phyloP scores from a whole-genome alignment of 2,329 filamentous ascomycete species.

The Alternaria sp. region DNA sequence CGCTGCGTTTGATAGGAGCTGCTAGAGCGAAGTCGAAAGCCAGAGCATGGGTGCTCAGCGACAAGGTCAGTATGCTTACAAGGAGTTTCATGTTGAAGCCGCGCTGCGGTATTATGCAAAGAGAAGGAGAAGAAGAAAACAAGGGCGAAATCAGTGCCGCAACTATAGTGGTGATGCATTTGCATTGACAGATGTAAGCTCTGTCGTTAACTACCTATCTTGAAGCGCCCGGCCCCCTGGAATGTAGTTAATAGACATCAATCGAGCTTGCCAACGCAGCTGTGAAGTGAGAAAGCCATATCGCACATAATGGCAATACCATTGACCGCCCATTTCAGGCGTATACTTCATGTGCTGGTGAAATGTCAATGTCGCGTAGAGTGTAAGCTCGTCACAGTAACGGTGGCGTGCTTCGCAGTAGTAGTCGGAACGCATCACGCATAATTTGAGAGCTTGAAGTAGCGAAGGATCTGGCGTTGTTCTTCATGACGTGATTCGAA shows the following conservation, averaged over 20 bases:
- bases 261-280: too few relatives aligned
- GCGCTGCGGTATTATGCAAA: not conserved
- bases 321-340: not conserved
- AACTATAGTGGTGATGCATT: not conserved
- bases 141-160: too few relatives aligned
- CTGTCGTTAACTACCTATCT: not conserved
- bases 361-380: not conserved
- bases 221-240: not conserved
- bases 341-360: not conserved
- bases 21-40: not conserved
- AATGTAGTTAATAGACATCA: not conserved
- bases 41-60: not conserved
- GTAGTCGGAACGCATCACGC: constrained; percentile 8
- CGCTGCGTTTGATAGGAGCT: not conserved
- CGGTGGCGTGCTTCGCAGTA: constrained; percentile 12
- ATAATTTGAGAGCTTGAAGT: fast-evolving
- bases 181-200: not conserved
- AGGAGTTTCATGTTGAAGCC: not conserved
- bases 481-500: not conserved
- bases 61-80: not conserved
- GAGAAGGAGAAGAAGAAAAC: not conserved
- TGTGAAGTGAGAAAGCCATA: not conserved
- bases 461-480: not conserved
- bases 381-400: constrained; percentile 13
- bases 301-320: not conserved